Percentiles rank a stretch among this genome's conserved stretches.
Conservation (phyloP, 768 basidiomycete species). For the Saitozyma podzolica region DNA sequence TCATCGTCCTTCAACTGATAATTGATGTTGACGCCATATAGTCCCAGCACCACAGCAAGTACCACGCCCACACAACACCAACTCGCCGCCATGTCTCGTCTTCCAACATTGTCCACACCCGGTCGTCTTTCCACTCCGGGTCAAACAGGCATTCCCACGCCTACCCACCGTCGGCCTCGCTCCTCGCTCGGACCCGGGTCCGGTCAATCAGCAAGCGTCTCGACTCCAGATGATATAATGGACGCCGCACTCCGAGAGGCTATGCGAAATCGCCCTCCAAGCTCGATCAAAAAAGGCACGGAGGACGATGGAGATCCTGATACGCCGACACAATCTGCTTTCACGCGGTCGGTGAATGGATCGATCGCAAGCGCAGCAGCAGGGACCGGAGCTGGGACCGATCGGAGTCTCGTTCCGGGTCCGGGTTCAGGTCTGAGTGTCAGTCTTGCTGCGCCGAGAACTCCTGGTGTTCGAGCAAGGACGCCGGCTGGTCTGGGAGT, state of each 20-base stretch:
- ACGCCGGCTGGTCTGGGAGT: slow-evolving; percentile 30
- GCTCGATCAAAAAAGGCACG: slow-evolving; percentile 18
- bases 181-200: slow-evolving; percentile 33
- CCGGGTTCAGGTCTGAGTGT: neutral
- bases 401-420: too few relatives aligned
- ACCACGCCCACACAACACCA: too few relatives aligned
- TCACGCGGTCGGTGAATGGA: slow-evolving; percentile 6
- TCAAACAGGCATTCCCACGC: slow-evolving; percentile 46
- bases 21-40: too few relatives aligned
- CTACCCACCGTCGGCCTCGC: slow-evolving; percentile 36
- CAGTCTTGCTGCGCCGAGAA: slow-evolving; percentile 17
- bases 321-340: slow-evolving; percentile 22
- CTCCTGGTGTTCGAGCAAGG: slow-evolving; percentile 25
- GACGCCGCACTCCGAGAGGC: slow-evolving; percentile 41
- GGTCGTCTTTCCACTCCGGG: slow-evolving; percentile 2
- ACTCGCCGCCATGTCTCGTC: slow-evolving; percentile 27
- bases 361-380: too few relatives aligned
- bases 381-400: too few relatives aligned
- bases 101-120: slow-evolving; percentile 42
- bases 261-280: slow-evolving; percentile 36
- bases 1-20: too few relatives aligned
- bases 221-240: slow-evolving; percentile 29
- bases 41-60: too few relatives aligned
- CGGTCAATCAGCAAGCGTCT: slow-evolving; percentile 2
- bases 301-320: slow-evolving; percentile 24